Base-by-base conservation (phyloP, 179 eudicot species). In the Spergularia azorica region DNA sequence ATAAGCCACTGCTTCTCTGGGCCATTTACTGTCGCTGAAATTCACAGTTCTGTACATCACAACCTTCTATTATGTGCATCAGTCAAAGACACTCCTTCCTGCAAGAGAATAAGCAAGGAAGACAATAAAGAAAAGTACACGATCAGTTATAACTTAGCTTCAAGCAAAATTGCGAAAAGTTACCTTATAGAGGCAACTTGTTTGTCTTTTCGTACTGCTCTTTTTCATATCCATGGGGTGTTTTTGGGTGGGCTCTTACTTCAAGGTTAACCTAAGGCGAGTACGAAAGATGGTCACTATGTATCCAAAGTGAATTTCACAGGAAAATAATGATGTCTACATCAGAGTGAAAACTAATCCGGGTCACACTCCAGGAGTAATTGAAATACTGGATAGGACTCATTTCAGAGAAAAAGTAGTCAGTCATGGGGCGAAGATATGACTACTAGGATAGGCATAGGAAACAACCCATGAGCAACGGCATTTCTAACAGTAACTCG, bases 41-140 rank as follows among this genome's bases (percentile, higher is more conserved):
- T 15, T 39, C 7, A 14, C 48, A 63, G 14, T 6, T 13, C 50
- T 48, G 64, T 65, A 57, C 32, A 72, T 82, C 79, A 84, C 58
- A 82, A 67, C 81, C 50, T 79, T 67, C 87, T 79, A 56, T 75
- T 80, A 68, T 72, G 84, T 43, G 57, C 71, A 71, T 84, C 84
- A 38, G 64, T 70, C 64, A 79, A 26, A 38, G 84, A 55, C 54
- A 63, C 79, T 73, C 56, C 81, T 61, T 84, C 87, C 87, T 84
- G 85, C 76, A 57, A 48, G 36, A 32, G 50, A 58, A 57, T 71
- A 56, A 74, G 55, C 36, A 72, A 17, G 17, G 67, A 41, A 59
- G 71, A 32, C 36, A 26, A 58, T 26, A 14, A 54, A 72, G 21
- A 26, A 21, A 51, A 20, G 58, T 55, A 32, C 11, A 21, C 14